A percentile compares a stretch with the other conserved stretches of the same genome.
phyloP scores from a whole-genome alignment of 306 rosid genomes.

The Spatholobus suberectus region DNA sequence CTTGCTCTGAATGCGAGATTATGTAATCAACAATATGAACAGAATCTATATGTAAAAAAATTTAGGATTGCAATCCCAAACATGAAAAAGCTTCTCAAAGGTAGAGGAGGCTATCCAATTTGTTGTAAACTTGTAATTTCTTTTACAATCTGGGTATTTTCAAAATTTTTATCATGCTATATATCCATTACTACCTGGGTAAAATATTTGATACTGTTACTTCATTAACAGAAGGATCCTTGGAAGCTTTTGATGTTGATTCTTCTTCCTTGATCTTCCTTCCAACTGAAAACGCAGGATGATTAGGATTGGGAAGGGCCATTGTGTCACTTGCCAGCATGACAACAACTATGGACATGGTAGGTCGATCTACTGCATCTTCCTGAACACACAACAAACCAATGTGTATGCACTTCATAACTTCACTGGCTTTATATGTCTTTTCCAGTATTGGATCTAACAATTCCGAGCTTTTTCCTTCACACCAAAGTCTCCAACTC shows the following conservation, averaged over 20 bases:
- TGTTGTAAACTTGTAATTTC: not conserved
- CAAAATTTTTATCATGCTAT: not conserved
- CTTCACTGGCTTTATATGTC: constrained; percentile 32
- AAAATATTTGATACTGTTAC: constrained; percentile 37
- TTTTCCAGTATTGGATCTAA: constrained; percentile 52
- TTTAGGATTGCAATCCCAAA: not conserved
- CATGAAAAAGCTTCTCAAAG: not conserved
- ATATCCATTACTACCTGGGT: constrained; percentile 28
- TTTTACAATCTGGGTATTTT: not conserved
- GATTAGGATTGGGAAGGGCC: constrained; percentile 52
- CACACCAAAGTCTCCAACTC: constrained; percentile 67
- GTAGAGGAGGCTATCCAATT: not conserved
- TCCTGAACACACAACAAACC: constrained; percentile 66
- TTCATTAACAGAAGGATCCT: constrained; percentile 39
- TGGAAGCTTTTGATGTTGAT: constrained; percentile 39
- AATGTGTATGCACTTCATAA: constrained; percentile 51
- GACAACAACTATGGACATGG: constrained; percentile 56
- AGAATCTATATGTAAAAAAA: not conserved
- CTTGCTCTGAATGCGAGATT: not conserved
- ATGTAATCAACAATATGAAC: not conserved
- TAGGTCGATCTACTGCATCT: constrained; percentile 59
- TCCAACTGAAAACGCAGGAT: constrained; percentile 55
- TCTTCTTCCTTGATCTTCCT: constrained; percentile 10
- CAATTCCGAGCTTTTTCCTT: constrained; percentile 50
- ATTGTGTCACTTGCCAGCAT: constrained; percentile 50